Evolutionary conservation across 306 rosid genomes (phyloP), one percentile per base, ranked within the genome.

Genomic region (Adenanthera pavonina): DNA sequence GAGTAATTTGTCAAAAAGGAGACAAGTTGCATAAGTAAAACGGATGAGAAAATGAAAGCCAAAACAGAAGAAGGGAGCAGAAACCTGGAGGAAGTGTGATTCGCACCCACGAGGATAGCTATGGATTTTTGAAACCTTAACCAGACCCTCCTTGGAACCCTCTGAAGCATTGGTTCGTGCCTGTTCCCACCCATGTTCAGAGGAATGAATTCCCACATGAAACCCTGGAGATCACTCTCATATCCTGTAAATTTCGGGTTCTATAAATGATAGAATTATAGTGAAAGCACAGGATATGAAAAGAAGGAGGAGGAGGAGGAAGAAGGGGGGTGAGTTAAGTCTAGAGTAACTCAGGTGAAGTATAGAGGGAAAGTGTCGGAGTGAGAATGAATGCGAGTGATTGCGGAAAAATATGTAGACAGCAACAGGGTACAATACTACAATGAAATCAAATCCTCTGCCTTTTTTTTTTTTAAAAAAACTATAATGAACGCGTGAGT

Each of bases 21-120:
- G 59, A 52, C 1, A 16, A 52, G 1, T 8, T 52, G 20, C 2
- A 52, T 52, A 16, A 15, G 5, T 5, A 5, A 15, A 52, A 52
- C 20, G 20, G 13, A 13, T 19, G 64, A 57, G 64, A 70, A 73
- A 14, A 59, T 16, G 33, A 34, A 19, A 1, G 59, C 20, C 59
- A 48, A 84, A 48, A 30, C 2, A 61, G n/a, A 6, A 40, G 20
- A 52, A 95, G 86, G 97, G 97, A 89, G 97, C 79, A 72, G 97
- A 95, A 95, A 95, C 90, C 98, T 92, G 92, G 94, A 91, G 48
- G 97, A 90, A 46, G 97, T 92, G 86, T 92, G 98, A 70, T 91
- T 95, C 13, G 97, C 97, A 92, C 95, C 97, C 97, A 92, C 95
- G 94, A 95, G 98, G 95, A 92, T 83, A 6, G 85, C 97, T 88